Base-by-base conservation (phyloP, 257 asterid genomes). In the Echites panduratus region DNA sequence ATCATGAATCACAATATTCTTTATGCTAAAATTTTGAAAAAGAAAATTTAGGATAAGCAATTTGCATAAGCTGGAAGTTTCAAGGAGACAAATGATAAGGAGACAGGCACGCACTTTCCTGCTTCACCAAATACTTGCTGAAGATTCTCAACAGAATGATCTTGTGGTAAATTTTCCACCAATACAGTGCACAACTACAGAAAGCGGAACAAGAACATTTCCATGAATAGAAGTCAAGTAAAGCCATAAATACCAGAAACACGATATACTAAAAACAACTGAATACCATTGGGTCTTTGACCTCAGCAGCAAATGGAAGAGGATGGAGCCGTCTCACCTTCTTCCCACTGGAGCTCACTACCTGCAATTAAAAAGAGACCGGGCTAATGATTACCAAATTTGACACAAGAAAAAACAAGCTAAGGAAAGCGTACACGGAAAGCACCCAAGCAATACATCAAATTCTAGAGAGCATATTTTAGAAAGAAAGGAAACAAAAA, bases 111-210 rank as follows among this genome's bases (percentile, higher is more conserved):
- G 35, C 83, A 95, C 99, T 79, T 84, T 82, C 99, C 99, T 82
- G 91, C 96, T 82, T 80, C 89, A 77, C 96, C 95, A 80, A 95
- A 95, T 79, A 95, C 82, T 73, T 80, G 87, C 73, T 67, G 81
- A 62, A 95, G 95, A 86, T 89, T 90, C 83, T 90, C 92, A 73
- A 83, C 80, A n/a, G 99, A 95, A 84, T 90, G 97, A 82, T 95
- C 95, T 66, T 86, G 92, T 2, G 99, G 99, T 71, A 95, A 86
- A 87, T 95, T 95, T 86, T 92, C 99, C 82, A 90, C 97, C 84
- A 92, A 79, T 66, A 95, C 93, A 72, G 98, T 92, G 93, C 99
- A 89, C 57, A 82, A 76, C 99, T 95, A 87, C 67, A 75, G 70
- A 45, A 14, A 75, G 32, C 45, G 35, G 79, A 5, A 65, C 40